Evolutionary conservation across 306 rosid species (phyloP).

Genomic region (Astragalus membranaceus): DNA sequence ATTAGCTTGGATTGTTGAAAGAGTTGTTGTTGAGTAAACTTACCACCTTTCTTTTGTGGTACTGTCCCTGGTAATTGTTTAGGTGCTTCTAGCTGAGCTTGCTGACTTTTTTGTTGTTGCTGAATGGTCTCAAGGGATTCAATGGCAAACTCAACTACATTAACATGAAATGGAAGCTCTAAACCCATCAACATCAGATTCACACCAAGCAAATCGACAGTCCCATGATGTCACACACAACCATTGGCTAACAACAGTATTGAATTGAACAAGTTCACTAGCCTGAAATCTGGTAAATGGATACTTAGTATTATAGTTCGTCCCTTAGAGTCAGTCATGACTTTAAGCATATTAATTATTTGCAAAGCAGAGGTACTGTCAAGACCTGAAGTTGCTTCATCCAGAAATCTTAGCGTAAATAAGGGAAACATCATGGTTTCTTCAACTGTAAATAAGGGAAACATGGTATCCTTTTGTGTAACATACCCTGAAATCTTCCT

Average conservation of each 20-base stretch:
- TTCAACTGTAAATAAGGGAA: constrained; percentile 78
- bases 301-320: constrained; percentile 72
- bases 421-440: constrained; percentile 82
- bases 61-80: constrained; percentile 14
- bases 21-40: constrained; percentile 72
- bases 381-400: constrained; percentile 96
- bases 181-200: constrained; percentile 59
- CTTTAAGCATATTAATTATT: constrained; percentile 74
- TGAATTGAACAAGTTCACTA: constrained; percentile 66
- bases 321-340: constrained; percentile 67
- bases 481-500: constrained; percentile 68
- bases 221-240: constrained; percentile 64
- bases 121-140: constrained; percentile 64
- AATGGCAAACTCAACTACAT: constrained; percentile 77
- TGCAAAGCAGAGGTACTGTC: constrained; percentile 86
- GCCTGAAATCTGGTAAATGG: constrained; percentile 84
- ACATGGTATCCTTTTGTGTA: constrained; percentile 69
- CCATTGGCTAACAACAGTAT: constrained; percentile 66
- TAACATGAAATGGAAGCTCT: constrained; percentile 80
- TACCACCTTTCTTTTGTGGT: constrained; percentile 37
- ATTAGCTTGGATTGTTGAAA: constrained; percentile 73
- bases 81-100: constrained; percentile 15
- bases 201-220: constrained; percentile 54
- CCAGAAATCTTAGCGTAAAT: too few species aligned
- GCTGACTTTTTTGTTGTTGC: constrained; percentile 27